Evolutionary conservation across 257 asterid genomes (phyloP).

Genomic region (Cynanchum wilfordii): DNA sequence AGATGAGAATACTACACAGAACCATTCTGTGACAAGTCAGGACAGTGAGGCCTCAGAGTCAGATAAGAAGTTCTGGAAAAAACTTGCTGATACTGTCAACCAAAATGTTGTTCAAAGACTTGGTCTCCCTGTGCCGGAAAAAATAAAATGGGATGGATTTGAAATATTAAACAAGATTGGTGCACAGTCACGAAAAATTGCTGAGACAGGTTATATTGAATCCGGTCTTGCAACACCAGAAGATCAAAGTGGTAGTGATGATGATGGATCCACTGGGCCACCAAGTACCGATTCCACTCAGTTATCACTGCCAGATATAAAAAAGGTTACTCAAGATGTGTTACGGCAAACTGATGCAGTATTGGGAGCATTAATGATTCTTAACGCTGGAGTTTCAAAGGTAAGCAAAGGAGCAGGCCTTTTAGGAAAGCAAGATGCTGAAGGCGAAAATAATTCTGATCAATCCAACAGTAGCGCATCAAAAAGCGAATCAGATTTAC

Average conservation of each 20-base stretch:
- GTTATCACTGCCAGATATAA: constrained; percentile 58
- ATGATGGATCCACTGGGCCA: constrained; percentile 28
- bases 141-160: constrained; percentile 77
- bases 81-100: constrained; percentile 56
- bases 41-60: constrained; percentile 40
- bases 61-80: constrained; percentile 73
- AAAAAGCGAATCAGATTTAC: constrained; percentile 28
- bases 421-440: constrained; percentile 34
- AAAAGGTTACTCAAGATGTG: constrained; percentile 76
- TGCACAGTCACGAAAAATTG: constrained; percentile 55
- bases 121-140: constrained; percentile 65
- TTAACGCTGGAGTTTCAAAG: constrained; percentile 80
- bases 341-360: constrained; percentile 81
- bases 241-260: constrained; percentile 30
- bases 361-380: constrained; percentile 80
- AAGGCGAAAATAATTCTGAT: constrained; percentile 29
- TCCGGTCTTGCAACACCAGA: constrained; percentile 87
- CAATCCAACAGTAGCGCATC: constrained; percentile 19
- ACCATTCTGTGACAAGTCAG: constrained; percentile 22
- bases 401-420: constrained; percentile 45
- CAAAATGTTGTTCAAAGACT: constrained; percentile 56
- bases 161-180: constrained; percentile 67
- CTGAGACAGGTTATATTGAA: constrained; percentile 72
- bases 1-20: constrained; percentile 6
- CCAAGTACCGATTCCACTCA: constrained; percentile 25